A percentile compares a stretch with the other conserved stretches of the same genome.
Evolutionary conservation across 2,329 filamentous ascomycete species (phyloP).

Genomic region (Sarocladium strictum): DNA sequence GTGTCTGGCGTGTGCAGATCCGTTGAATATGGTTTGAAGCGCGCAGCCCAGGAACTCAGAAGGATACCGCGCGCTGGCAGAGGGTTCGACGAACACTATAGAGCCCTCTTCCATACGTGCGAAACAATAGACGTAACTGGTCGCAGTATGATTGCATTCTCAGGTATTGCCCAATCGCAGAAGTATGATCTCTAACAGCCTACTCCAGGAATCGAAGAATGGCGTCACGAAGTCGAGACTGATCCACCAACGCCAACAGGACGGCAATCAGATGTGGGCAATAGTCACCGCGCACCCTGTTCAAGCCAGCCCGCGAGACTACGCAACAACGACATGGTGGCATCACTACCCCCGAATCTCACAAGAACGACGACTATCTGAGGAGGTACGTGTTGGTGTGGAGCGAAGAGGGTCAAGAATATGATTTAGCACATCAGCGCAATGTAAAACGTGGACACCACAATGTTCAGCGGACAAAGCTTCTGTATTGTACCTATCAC

Average conservation of each 20-base stretch:
- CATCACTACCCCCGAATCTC: neutral
- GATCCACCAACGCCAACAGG: neutral
- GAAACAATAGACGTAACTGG: neutral
- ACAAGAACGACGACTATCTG: neutral
- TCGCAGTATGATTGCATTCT: neutral
- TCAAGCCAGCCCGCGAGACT: neutral
- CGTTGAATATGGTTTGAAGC: too few relatives aligned
- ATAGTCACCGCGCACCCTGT: neutral
- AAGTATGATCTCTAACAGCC: too few relatives aligned
- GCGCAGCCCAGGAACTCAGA: too few relatives aligned
- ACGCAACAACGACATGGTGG: neutral
- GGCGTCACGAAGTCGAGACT: neutral
- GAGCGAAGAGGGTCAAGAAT: neutral
- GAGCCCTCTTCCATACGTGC: neutral
- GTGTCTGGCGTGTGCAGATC: too few relatives aligned
- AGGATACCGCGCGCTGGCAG: neutral
- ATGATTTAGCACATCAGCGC: neutral
- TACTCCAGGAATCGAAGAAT: neutral
- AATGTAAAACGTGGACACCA: neutral
- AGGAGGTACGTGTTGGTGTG: neutral
- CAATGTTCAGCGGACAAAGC: constrained; percentile 26
- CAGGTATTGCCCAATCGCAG: too few relatives aligned
- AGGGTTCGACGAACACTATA: neutral
- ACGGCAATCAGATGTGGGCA: neutral
- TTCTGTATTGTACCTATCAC: constrained; percentile 37